Evolutionary conservation across 2,329 filamentous ascomycete genomes (phyloP).

Genomic region (Kalaharituber pfeilii): DNA sequence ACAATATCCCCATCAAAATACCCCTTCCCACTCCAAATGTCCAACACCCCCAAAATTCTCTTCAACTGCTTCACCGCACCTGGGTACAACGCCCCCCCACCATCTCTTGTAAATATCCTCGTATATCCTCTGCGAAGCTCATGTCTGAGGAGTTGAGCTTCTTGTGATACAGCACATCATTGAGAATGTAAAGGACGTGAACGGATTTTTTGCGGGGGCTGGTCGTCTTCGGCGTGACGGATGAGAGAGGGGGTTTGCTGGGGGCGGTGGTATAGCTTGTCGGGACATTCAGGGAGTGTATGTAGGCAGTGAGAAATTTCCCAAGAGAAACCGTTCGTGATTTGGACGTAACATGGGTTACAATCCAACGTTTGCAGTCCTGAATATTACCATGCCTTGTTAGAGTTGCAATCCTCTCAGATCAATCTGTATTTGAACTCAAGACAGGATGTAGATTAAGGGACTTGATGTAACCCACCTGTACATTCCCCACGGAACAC

Average conservation of each 20-base stretch:
- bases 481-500: conserved; percentile 67
- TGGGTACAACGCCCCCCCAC: conserved; percentile 41
- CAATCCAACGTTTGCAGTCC: conserved; percentile 78
- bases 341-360: conserved; percentile 52
- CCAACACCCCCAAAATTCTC: conserved; percentile 47
- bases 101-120: conserved; percentile 44
- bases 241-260: conserved; percentile 19
- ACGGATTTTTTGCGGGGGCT: conserved; percentile 52
- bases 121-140: conserved; percentile 39
- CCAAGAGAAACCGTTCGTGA: conserved; percentile 49
- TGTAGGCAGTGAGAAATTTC: conserved; percentile 56
- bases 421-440: conserved; percentile 24
- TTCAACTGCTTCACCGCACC: conserved; percentile 44
- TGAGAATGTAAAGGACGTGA: conserved; percentile 61
- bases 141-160: conserved; percentile 35
- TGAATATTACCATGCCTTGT: conserved; percentile 32
- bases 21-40: conserved; percentile 49
- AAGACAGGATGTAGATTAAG: not conserved
- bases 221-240: conserved; percentile 21
- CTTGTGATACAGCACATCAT: conserved; percentile 58
- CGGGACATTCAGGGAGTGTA: conserved; percentile 37
- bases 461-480: conserved; percentile 44
- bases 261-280: conserved; percentile 24
- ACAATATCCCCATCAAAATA: conserved; percentile 43
- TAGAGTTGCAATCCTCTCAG: conserved; percentile 17